Base-by-base conservation (phyloP, 2,329 filamentous ascomycete species). In the Aciculosporium take region DNA sequence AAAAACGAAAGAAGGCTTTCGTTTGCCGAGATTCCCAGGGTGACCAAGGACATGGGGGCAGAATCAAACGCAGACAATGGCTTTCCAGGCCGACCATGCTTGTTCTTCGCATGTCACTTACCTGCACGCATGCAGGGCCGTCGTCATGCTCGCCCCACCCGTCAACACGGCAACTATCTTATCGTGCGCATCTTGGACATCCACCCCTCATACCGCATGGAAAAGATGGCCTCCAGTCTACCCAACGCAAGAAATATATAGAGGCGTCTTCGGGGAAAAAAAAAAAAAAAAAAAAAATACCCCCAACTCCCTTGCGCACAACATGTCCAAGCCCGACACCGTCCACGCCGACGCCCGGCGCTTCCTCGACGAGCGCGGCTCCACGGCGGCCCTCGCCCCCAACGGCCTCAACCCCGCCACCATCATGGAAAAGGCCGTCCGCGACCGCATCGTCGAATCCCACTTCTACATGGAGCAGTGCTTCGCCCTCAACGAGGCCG, bases 381-480 rank as follows among this genome's bases (percentile, higher is more conserved):
- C 84, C 57, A 70, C 67, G 10, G 84, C 80, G 35, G 64, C 78
- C 28, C 74, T 93, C 18, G 80, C 91, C 48, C 87, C 76, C 45
- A 81, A 89, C 58, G 87, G 87, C 46, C 81, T 93, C 55, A 95
- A 95, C 65, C 89, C 89, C 1, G 84, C 87, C n/a, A 88, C 84
- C 4, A 84, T 96, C 45, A 84, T 96, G 72, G 89, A 96, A 62
- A 94, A 94, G 61, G 83, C 87, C 31, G 86, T 95, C 49, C 84
- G 84, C 56, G 91, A 98, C 64, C 87, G 91, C 57, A 95, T 98
- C 61, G 79, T 88, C 51, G 87, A 94, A 56, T 85, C 79, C 40
- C 93, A 94, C 65, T 98, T 94, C 68, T 98, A 87, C 83, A 95
- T 95, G 63, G 91, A 96, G 64, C 88, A 95, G 66, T 95, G 91